A percentile compares a stretch with the other conserved stretches of the same genome.
Evolutionary conservation across 2,329 filamentous ascomycete genomes (phyloP).

Genomic region (Trichoderma semiorbis): DNA sequence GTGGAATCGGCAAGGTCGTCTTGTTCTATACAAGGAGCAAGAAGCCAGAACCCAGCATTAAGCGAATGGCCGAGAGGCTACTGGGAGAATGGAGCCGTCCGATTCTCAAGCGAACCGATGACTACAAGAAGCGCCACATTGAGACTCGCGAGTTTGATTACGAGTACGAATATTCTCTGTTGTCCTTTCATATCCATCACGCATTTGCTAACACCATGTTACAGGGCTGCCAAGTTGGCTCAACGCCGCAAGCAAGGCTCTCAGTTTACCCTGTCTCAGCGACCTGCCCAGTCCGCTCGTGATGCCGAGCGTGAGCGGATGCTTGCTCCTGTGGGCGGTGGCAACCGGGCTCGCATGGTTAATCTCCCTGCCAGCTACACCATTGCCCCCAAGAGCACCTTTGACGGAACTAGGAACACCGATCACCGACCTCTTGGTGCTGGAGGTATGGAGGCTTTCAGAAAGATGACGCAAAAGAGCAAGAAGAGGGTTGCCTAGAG

Average conservation of each 20-base stretch:
- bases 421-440: slow-evolving; percentile 60
- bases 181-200: background rate
- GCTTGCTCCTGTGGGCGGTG: slow-evolving; percentile 52
- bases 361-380: slow-evolving; percentile 56
- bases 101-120: slow-evolving; percentile 88
- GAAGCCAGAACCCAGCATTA: slow-evolving; percentile 81
- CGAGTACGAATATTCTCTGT: slow-evolving; percentile 46
- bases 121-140: slow-evolving; percentile 81
- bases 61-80: slow-evolving; percentile 88
- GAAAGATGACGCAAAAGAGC: slow-evolving; percentile 61
- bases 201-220: slow-evolving; percentile 11
- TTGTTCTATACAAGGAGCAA: slow-evolving; percentile 97
- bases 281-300: slow-evolving; percentile 41
- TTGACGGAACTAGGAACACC: slow-evolving; percentile 48
- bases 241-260: slow-evolving; percentile 48
- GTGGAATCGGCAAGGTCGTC: slow-evolving; percentile 92
- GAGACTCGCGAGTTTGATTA: slow-evolving; percentile 63
- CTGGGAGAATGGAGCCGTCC: slow-evolving; percentile 93
- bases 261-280: slow-evolving; percentile 50
- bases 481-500: slow-evolving; percentile 44
- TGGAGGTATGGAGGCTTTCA: slow-evolving; percentile 62
- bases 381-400: slow-evolving; percentile 60
- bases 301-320: slow-evolving; percentile 57
- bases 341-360: slow-evolving; percentile 55
- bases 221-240: slow-evolving; percentile 51